Base-by-base conservation (phyloP, 441 rosid species). In the Bruguiera hainesii region DNA sequence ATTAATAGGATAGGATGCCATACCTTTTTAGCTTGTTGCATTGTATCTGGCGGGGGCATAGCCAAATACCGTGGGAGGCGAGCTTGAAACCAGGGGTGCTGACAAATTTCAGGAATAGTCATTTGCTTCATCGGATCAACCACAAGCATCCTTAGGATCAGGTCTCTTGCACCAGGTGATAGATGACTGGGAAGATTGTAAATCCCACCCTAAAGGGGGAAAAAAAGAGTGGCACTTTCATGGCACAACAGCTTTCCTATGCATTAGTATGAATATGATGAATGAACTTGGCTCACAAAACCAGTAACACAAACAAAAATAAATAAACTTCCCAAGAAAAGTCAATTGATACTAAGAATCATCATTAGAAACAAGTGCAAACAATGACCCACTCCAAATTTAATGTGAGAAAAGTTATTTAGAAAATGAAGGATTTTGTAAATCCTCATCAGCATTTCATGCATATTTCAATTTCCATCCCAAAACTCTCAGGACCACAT, bases 21-120 rank as follows among this genome's bases (percentile, higher is more conserved):
- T 73, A 95, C 99, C 98, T 90, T 95, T 82, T 89, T 95, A 1
- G 96, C 97, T 81, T 95, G 99, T 75, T 95, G 93, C 86, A 79
- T 82, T 8, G 98, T 92, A 73, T 92, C 98, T 25, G 98, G 98
- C 30, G 97, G 98, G 49, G 99, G 89, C 70, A 92, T 97, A 37
- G 98, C 96, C 81, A 95, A 83, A 75, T 95, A 95, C 60, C 98
- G 92, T 49, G 98, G 97, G 73, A 95, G 96, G 76, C 83, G 96
- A 71, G 85, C 86, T 75, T 90, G 96, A 75, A 95, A 95, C 99
- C 99, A 95, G 21, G 78, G 90, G 64, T 95, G 98, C 76, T 87
- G 99, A 71, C 91, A 97, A 73, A 95, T 90, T 76, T 95, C 99
- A 52, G 97, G 96, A 64, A 95, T 92, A 16, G 88, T 85, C 63